Percentiles rank a stretch among this genome's conserved stretches.
phyloP scores from a whole-genome alignment of 345 rosid species.

The Kernera saxatilis region DNA sequence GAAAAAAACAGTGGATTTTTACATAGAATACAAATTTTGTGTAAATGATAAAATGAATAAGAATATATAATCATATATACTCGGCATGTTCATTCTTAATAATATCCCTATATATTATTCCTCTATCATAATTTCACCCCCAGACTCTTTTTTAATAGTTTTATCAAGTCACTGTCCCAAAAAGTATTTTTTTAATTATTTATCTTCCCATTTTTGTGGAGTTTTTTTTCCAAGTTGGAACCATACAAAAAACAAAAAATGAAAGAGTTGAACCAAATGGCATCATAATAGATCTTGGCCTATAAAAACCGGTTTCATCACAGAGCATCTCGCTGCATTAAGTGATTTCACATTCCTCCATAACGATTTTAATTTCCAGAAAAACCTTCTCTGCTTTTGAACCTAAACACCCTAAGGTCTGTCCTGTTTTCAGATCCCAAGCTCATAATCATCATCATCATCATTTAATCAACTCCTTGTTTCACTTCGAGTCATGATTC shows the following conservation, averaged over 20 bases:
- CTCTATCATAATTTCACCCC: background rate
- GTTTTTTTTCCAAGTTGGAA: background rate
- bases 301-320: slow-evolving; percentile 20
- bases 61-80: background rate
- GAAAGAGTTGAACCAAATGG: background rate
- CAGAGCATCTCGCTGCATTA: background rate
- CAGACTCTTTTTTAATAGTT: background rate
- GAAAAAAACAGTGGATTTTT: too few species aligned
- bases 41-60: background rate
- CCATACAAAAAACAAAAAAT: background rate
- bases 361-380: background rate
- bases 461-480: background rate
- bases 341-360: slow-evolving; percentile 17
- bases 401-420: background rate
- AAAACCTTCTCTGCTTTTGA: slow-evolving; percentile 13
- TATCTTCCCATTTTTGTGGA: slow-evolving; percentile 31
- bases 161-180: background rate
- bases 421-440: background rate
- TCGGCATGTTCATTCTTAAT: background rate
- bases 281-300: background rate
- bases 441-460: background rate
- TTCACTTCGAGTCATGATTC: background rate
- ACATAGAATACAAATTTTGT: too few species aligned
- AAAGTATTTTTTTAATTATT: background rate
- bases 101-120: background rate